Evolutionary conservation across 108 stramenopile species (phyloP), one percentile per base, ranked within the genome.

Genomic region (Chaetoceros tenuissimus): DNA sequence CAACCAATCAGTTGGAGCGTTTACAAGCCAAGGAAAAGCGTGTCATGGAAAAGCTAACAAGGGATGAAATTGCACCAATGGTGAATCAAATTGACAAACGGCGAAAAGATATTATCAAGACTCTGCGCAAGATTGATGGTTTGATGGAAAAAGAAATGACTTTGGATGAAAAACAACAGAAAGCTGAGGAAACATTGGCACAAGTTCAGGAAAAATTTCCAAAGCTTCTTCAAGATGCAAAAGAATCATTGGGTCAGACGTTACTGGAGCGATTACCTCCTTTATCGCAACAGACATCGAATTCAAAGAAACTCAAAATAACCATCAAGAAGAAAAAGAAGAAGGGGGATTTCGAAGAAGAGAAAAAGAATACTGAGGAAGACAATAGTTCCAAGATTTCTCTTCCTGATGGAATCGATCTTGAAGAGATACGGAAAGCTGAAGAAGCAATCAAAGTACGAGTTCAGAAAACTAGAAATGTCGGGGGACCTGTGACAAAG

Each of bases 401-500:
- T 40, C 13, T 40, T 10, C 34, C 34, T 40, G 5, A 10, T 13
- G 13, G 13, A 10, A 40, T 40, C 13, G 34, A 40, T 40, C 34
- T 40, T 40, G 34, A 40, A 10, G 34, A 40, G 34, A 10, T 40
- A 40, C 34, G 34, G 13, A 40, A 10, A 13, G 13, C 13, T 13
- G 34, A 40, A 40, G 8, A 40, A 40, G 13, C 8, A 5, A 13
- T 10, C 5, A 40, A 40, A 40, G 34, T 40, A 13, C 5, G 34
- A 40, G 34, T 40, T 40, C 34, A 40, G 13, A 40, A 40, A 50
- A 34, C 22, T 0, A 60, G 54, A 26, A 66, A 67, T 43, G 77
- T 78, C 5, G 80, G 80, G 0, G 77, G 74, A 25, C 76, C 74
- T 74, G 52, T 82, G 5, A 72, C 77, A 3, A 68, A 71, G 1